phyloP scores from a whole-genome alignment of 345 rosid genomes.

The Salix arbutifolia region DNA sequence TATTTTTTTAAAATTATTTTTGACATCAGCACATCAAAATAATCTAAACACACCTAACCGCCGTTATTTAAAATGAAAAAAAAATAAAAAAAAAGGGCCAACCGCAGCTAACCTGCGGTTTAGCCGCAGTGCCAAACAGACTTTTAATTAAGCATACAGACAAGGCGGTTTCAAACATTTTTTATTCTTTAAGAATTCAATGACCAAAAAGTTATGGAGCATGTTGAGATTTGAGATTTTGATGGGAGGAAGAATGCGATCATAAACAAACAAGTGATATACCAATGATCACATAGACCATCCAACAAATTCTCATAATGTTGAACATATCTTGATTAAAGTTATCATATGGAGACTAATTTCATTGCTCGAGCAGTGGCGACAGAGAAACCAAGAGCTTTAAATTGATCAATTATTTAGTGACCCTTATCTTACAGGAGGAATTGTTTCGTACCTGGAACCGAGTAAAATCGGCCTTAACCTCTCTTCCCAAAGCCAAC shows the following conservation, averaged over 20 bases:
- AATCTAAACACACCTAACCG: too few relatives aligned
- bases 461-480: slow-evolving; percentile 45
- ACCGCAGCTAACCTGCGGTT: too few relatives aligned
- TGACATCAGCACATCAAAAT: too few relatives aligned
- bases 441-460: slow-evolving; percentile 50
- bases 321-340: background rate
- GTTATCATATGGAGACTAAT: background rate
- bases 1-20: too few relatives aligned
- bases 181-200: background rate
- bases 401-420: background rate
- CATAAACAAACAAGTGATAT: background rate
- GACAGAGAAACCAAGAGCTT: background rate
- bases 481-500: slow-evolving; percentile 66
- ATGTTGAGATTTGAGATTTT: background rate
- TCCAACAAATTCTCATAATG: background rate
- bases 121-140: too few relatives aligned
- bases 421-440: background rate
- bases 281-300: background rate
- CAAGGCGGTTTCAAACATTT: slow-evolving; percentile 2
- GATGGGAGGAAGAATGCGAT: background rate
- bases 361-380: background rate
- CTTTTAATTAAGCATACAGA: slow-evolving; percentile 11
- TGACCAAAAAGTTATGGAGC: background rate
- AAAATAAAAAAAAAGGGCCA: too few relatives aligned
- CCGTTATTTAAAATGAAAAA: too few relatives aligned